Conservation (phyloP, 495 filamentous ascomycete genomes). For the Pyronema domesticum region DNA sequence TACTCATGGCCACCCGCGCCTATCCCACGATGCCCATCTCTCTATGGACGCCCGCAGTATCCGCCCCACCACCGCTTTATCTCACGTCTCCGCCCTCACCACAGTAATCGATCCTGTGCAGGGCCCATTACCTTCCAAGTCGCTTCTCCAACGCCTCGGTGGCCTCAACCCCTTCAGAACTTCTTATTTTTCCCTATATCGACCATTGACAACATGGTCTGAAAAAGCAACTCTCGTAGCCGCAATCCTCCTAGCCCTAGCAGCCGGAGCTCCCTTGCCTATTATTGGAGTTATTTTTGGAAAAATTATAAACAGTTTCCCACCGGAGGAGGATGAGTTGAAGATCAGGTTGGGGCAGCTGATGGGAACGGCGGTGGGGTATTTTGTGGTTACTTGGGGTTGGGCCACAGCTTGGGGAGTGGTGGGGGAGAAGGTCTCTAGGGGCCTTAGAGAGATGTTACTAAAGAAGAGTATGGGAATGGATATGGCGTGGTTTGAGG, state of each 20-base stretch:
- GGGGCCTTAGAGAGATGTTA: slow-evolving; percentile 22
- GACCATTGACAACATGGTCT: not conserved
- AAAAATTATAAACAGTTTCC: slow-evolving; percentile 28
- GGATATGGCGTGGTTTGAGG: slow-evolving; percentile 28
- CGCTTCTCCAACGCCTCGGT: not conserved
- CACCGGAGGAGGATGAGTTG: slow-evolving; percentile 26
- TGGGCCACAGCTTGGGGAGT: slow-evolving; percentile 27
- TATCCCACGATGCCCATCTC: too few relatives aligned
- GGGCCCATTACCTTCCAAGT: not conserved
- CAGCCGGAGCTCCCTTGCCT: slow-evolving; percentile 28
- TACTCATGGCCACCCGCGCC: too few relatives aligned
- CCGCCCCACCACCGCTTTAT: too few relatives aligned
- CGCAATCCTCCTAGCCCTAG: slow-evolving; percentile 25
- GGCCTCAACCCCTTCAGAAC: not conserved
- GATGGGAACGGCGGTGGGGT: slow-evolving; percentile 26
- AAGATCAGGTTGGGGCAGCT: slow-evolving; percentile 22
- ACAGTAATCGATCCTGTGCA: not conserved
- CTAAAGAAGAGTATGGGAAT: slow-evolving; percentile 25
- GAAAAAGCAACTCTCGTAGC: slow-evolving; percentile 12
- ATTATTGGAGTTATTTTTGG: slow-evolving; percentile 32
- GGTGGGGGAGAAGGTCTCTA: slow-evolving; percentile 26
- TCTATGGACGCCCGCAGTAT: too few relatives aligned
- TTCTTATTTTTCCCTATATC: not conserved
- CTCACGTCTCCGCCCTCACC: not conserved
- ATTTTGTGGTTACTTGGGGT: slow-evolving; percentile 28